Evolutionary conservation across 108 stramenopile species (phyloP).

Genomic region (Cyclotella cryptica): DNA sequence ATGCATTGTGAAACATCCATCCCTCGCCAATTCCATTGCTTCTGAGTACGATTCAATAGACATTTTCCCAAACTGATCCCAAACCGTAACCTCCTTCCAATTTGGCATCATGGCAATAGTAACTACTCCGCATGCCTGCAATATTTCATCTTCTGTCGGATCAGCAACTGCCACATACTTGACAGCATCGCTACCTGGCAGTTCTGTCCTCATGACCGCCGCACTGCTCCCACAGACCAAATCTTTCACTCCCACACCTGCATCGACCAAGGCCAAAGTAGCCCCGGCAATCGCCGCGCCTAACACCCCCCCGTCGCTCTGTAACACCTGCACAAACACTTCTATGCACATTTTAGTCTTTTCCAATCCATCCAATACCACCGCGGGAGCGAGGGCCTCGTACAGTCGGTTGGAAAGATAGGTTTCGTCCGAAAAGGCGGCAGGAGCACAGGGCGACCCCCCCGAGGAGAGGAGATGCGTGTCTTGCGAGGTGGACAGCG

Average conservation of each 20-base stretch:
- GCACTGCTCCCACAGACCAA: conserved; percentile 70
- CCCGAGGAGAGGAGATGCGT: conserved; percentile 33
- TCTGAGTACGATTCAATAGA: conserved; percentile 49
- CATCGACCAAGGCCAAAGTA: conserved; percentile 77
- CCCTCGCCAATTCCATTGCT: conserved; percentile 79
- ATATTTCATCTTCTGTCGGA: conserved; percentile 68
- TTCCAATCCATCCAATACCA: conserved; percentile 41
- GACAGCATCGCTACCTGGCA: conserved; percentile 11
- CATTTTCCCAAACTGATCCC: conserved; percentile 76
- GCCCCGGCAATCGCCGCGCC: conserved; percentile 73
- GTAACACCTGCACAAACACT: conserved; percentile 74
- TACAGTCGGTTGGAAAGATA: conserved; percentile 60
- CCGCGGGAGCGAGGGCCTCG: conserved; percentile 63
- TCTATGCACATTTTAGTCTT: conserved; percentile 62
- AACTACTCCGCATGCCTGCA: conserved; percentile 53
- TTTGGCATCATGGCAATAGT: conserved; percentile 83
- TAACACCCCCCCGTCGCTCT: conserved; percentile 82
- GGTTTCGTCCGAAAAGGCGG: conserved; percentile 58
- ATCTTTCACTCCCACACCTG: conserved; percentile 70
- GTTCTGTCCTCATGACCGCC: conserved; percentile 52
- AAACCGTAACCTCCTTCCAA: conserved; percentile 82
- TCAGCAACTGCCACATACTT: conserved; percentile 59
- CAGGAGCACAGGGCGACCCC: conserved; percentile 39
- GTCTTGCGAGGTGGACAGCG: conserved; percentile 45
- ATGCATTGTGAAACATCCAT: conserved; percentile 82